Evolutionary conservation across 2,329 filamentous ascomycete species (phyloP).

Genomic region (Aspergillus pseudoglaucus): DNA sequence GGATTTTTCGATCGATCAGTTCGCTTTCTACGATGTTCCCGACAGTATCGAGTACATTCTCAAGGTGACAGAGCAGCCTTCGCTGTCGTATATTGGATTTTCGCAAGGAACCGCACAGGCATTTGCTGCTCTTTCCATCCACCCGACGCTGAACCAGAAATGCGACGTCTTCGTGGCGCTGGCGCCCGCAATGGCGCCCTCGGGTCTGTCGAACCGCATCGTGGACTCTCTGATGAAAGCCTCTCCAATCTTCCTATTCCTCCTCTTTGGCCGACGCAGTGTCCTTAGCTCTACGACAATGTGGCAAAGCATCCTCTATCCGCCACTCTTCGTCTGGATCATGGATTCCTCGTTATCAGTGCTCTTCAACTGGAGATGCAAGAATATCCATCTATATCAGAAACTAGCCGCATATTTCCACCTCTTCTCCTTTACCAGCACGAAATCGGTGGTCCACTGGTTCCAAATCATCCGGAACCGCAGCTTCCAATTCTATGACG

Average conservation of each 20-base stretch:
- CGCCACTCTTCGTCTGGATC: constrained; percentile 79
- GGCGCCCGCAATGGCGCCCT: constrained; percentile 92
- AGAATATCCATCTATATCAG: constrained; percentile 77
- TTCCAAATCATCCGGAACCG: constrained; percentile 98
- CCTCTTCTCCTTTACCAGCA: constrained; percentile 92
- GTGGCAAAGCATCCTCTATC: constrained; percentile 95
- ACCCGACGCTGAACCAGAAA: constrained; percentile 84
- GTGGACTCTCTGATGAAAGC: constrained; percentile 92
- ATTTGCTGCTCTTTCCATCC: constrained; percentile 86
- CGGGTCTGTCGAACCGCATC: constrained; percentile 79
- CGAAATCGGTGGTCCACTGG: constrained; percentile 97
- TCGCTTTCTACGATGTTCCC: constrained; percentile 95
- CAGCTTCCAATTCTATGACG: constrained; percentile 97
- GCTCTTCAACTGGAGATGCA: constrained; percentile 81
- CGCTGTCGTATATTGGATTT: constrained; percentile 92
- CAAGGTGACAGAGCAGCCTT: constrained; percentile 70
- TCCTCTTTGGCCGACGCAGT: constrained; percentile 84
- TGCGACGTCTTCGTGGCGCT: constrained; percentile 94
- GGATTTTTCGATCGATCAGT: constrained; percentile 98
- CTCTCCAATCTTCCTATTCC: constrained; percentile 83
- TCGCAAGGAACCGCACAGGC: constrained; percentile 96
- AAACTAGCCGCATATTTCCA: constrained; percentile 95
- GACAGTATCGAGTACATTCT: constrained; percentile 91
- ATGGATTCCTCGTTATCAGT: constrained; percentile 78
- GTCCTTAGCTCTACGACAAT: constrained; percentile 91